Conservation (phyloP, 1,284 basidiomycete species). For the Apiotrichum gamsii region DNA sequence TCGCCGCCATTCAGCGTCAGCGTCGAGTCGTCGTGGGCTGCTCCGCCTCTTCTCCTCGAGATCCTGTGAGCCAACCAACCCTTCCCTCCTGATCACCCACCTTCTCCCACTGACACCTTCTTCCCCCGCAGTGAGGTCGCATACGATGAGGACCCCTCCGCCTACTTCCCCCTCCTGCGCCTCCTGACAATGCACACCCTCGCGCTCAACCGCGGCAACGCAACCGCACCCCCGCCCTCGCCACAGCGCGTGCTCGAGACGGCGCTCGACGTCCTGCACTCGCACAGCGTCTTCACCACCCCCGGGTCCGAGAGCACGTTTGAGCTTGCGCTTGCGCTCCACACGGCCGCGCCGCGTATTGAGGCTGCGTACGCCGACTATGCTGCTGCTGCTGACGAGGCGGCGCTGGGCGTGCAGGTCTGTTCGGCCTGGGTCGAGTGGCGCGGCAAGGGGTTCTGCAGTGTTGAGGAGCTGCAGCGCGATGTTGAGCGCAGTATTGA, state of each 20-base stretch:
- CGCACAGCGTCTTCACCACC: constrained; percentile 22
- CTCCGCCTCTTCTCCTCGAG: constrained; percentile 69
- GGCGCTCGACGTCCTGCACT: constrained; percentile 22
- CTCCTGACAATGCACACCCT: constrained; percentile 53
- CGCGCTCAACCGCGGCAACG: constrained; percentile 10
- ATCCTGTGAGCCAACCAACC: constrained; percentile 61
- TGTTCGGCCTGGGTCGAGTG: constrained; percentile 85
- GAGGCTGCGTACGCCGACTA: constrained; percentile 41
- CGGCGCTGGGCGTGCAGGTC: constrained; percentile 51
- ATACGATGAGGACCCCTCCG: constrained; percentile 58
- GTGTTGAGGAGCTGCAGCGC: constrained; percentile 57
- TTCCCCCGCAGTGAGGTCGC: constrained; percentile 54
- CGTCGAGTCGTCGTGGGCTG: constrained; percentile 72
- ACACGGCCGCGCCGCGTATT: constrained; percentile 39
- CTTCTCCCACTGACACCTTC: constrained; percentile 1
- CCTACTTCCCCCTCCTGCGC: constrained; percentile 65
- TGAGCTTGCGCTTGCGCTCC: constrained; percentile 45
- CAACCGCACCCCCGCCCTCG: constrained; percentile 11
- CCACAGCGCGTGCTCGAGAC: constrained; percentile 26
- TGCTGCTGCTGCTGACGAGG: constrained; percentile 51
- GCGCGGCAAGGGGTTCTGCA: constrained; percentile 71
- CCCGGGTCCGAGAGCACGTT: constrained; percentile 47
- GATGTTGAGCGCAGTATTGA: constrained; percentile 55
- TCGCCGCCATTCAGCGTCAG: constrained; percentile 70
- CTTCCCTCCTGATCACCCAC: too few species aligned